Conservation (phyloP, 2,329 filamentous ascomycete genomes). For the Escovopsis sp. region DNA sequence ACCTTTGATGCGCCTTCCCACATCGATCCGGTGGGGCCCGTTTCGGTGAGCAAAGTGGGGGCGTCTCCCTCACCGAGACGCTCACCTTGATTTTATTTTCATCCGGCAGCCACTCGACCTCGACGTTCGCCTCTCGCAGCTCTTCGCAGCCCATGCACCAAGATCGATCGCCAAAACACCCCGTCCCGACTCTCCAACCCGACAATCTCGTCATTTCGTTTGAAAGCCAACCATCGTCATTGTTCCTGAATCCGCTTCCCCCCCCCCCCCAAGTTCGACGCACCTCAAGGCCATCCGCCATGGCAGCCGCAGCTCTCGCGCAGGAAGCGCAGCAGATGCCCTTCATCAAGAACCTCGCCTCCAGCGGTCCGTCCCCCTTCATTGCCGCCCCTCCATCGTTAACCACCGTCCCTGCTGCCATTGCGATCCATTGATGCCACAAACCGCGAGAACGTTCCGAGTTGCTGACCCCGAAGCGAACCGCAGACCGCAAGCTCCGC, state of each 20-base stretch:
- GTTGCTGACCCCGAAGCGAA: no score
- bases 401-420: no score
- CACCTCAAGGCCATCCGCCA: not conserved
- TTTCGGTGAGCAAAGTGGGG: not conserved
- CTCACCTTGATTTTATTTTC: slow-evolving; percentile 10
- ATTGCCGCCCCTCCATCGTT: no score
- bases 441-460: no score
- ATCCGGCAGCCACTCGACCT: no score
- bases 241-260: not conserved
- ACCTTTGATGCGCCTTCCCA: no score
- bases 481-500: slow-evolving; percentile 59
- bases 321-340: slow-evolving; percentile 39
- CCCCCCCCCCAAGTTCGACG: not conserved
- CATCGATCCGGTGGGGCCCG: not conserved
- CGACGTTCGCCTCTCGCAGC: no score
- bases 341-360: slow-evolving; percentile 72
- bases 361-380: slow-evolving; percentile 51
- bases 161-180: no score
- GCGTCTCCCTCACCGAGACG: slow-evolving; percentile 4
- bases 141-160: no score
- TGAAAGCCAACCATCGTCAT: not conserved
- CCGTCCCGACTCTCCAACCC: not conserved
- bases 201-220: no score
- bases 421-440: no score
- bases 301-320: slow-evolving; percentile 23